A percentile compares a stretch with the other conserved stretches of the same genome.
phyloP scores from a whole-genome alignment of 805 yeast genomes.

The Pichia kluyveri region DNA sequence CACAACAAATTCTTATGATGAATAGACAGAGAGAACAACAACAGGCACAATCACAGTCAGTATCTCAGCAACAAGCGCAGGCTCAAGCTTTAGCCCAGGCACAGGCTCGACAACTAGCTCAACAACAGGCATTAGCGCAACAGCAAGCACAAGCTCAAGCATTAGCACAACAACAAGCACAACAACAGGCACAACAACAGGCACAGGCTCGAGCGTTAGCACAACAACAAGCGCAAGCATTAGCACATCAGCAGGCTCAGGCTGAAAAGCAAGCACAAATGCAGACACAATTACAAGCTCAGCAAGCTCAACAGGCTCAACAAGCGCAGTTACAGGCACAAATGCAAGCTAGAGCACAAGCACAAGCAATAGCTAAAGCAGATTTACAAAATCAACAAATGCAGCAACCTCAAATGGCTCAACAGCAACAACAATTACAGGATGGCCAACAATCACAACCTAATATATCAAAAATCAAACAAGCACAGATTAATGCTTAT shows the following conservation, averaged over 20 bases:
- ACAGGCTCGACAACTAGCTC: background rate
- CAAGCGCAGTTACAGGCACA: conserved; percentile 5
- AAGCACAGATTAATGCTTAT: conserved; percentile 18
- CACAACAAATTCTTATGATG: conserved; percentile 24
- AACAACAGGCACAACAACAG: background rate
- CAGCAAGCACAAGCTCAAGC: conserved; percentile 8
- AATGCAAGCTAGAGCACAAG: conserved; percentile 4
- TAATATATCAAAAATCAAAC: conserved; percentile 5
- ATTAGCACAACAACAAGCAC: background rate
- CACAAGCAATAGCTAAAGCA: background rate
- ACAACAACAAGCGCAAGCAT: background rate
- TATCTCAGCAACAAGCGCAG: conserved; percentile 13
- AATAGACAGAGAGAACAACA: conserved; percentile 9
- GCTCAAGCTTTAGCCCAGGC: conserved; percentile 10
- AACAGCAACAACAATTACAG: background rate
- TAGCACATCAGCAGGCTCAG: background rate
- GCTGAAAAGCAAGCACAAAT: background rate
- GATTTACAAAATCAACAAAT: conserved; percentile 24
- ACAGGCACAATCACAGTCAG: conserved; percentile 11
- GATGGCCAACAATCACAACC: background rate
- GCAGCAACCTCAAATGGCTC: background rate
- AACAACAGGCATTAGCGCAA: background rate
- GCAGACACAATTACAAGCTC: background rate
- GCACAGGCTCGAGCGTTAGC: background rate
- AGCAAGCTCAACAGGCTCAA: background rate